Conservation (phyloP, 2,329 filamentous ascomycete genomes). For the Ascochyta fabae region DNA sequence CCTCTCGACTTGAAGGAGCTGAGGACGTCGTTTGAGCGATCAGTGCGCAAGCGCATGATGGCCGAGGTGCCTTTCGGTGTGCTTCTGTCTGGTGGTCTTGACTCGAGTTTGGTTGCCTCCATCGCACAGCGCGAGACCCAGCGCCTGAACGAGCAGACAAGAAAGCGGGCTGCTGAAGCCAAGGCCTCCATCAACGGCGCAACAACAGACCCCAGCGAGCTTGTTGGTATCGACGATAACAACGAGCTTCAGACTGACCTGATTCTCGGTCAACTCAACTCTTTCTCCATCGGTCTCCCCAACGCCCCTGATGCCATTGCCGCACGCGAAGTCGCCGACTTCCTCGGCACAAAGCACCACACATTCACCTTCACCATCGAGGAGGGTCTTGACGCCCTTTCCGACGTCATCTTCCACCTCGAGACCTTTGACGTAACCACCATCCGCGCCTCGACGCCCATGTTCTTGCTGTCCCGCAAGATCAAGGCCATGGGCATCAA, state of each 20-base stretch:
- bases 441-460: constrained; percentile 96
- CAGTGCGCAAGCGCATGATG: constrained; percentile 97
- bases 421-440: constrained; percentile 99
- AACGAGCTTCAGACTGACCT: constrained; percentile 89
- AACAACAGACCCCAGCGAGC: constrained; percentile 49
- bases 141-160: constrained; percentile 71
- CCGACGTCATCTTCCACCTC: constrained; percentile 97
- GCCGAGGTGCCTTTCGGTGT: constrained; percentile 98
- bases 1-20: constrained; percentile 85
- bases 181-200: constrained; percentile 30
- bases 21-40: constrained; percentile 82
- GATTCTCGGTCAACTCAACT: constrained; percentile 93
- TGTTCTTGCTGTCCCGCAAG: constrained; percentile 97
- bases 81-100: constrained; percentile 89
- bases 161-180: constrained; percentile 47
- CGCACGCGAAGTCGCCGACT: constrained; percentile 90
- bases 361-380: constrained; percentile 98
- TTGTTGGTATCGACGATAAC: constrained; percentile 94
- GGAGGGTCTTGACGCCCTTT: constrained; percentile 94
- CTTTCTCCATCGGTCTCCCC: constrained; percentile 96
- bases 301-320: constrained; percentile 91
- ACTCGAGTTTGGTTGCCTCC: constrained; percentile 92
- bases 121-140: constrained; percentile 94
- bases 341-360: constrained; percentile 97
- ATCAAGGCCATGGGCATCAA: constrained; percentile 99